Evolutionary conservation across 441 rosid genomes (phyloP).

Genomic region (Euphorbia celastroides): DNA sequence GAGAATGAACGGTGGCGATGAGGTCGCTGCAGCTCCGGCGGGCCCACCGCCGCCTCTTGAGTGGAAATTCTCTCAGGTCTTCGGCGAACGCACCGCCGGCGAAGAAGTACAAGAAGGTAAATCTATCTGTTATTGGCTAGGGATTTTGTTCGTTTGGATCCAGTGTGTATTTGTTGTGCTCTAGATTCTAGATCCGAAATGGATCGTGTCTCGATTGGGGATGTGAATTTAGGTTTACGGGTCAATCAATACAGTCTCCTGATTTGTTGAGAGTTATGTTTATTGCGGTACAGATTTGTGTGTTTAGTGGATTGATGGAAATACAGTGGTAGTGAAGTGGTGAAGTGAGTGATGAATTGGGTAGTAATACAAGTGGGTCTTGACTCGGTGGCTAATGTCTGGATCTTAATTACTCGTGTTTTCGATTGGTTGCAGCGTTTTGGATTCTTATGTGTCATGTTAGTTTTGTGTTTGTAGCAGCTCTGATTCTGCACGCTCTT

Average conservation of each 20-base stretch:
- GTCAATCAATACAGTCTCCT: too few species aligned
- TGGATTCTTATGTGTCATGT: background rate
- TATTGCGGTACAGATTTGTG: too few species aligned
- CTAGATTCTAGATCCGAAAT: slow-evolving; percentile 35
- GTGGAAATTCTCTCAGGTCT: slow-evolving; percentile 72
- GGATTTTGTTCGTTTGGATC: slow-evolving; percentile 48
- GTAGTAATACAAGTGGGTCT: slow-evolving; percentile 6
- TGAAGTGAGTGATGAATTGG: slow-evolving; percentile 15
- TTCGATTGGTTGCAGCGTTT: background rate
- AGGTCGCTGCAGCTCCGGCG: slow-evolving; percentile 39
- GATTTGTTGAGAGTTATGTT: too few species aligned
- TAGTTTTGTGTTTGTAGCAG: background rate
- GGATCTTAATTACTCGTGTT: slow-evolving; percentile 16
- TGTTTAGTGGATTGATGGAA: slow-evolving; percentile 11
- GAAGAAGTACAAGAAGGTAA: slow-evolving; percentile 67
- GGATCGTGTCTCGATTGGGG: slow-evolving; percentile 29
- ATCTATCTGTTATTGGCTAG: background rate
- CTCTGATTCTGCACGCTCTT: too few species aligned
- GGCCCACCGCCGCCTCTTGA: slow-evolving; percentile 53
- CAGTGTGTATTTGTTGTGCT: slow-evolving; percentile 16
- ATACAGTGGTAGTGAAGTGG: slow-evolving; percentile 26
- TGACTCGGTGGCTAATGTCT: slow-evolving; percentile 11
- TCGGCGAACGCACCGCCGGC: slow-evolving; percentile 59
- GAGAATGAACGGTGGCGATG: slow-evolving; percentile 72
- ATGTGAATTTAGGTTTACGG: slow-evolving; percentile 24